phyloP scores from a whole-genome alignment of 306 rosid species.

The Astragalus glycyphyllos region DNA sequence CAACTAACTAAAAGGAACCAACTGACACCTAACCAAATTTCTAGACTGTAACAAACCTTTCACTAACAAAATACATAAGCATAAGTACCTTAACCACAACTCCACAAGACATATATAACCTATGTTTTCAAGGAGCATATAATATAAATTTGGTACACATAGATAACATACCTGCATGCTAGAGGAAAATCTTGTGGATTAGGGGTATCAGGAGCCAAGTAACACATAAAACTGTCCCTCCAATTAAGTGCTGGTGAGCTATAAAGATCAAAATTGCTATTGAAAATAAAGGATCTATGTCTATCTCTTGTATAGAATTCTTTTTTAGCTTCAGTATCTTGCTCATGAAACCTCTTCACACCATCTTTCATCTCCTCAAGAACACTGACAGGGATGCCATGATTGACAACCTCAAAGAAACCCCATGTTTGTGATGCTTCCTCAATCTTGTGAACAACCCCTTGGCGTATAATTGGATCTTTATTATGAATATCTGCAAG shows the following conservation, averaged over 20 bases:
- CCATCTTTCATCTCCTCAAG: conserved; percentile 49
- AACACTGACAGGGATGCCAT: conserved; percentile 45
- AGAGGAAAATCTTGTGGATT: background rate
- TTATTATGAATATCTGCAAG: conserved; percentile 19
- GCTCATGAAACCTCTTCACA: conserved; percentile 41
- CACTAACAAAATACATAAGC: too few species aligned
- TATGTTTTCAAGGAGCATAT: too few species aligned
- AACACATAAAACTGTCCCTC: background rate
- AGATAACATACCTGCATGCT: background rate
- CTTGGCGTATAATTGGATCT: background rate
- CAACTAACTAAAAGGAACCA: too few species aligned
- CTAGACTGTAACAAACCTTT: too few species aligned
- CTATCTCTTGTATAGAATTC: conserved; percentile 35
- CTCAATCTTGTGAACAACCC: conserved; percentile 13
- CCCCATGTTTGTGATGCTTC: conserved; percentile 46
- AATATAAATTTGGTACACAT: too few species aligned
- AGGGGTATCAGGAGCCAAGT: background rate
- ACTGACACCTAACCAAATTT: too few species aligned
- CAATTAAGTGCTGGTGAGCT: conserved; percentile 46
- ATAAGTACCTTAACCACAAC: too few species aligned
- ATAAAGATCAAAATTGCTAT: conserved; percentile 53
- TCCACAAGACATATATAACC: too few species aligned
- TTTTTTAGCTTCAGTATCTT: conserved; percentile 25
- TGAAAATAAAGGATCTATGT: conserved; percentile 15
- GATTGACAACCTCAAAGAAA: conserved; percentile 51